phyloP scores from a whole-genome alignment of 2,329 filamentous ascomycete species.

The Penicillium hesseltinei region DNA sequence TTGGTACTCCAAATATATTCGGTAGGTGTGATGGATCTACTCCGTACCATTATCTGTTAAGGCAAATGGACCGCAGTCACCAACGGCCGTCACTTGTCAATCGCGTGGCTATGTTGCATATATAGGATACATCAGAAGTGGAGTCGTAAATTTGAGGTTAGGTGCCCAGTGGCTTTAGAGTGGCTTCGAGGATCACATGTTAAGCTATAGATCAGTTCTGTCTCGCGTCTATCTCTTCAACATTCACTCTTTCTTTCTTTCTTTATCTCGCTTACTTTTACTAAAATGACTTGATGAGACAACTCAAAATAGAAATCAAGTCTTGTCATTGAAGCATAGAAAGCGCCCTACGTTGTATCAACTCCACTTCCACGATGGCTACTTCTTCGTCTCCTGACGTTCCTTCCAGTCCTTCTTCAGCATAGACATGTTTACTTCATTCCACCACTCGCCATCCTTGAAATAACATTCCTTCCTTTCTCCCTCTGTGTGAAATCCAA shows the following conservation, averaged over 20 bases:
- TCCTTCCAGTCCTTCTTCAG: not conserved
- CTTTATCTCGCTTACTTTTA: not conserved
- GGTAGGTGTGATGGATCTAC: not conserved
- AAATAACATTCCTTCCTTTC: not conserved
- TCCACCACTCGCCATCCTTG: not conserved
- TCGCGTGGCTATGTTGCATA: conserved; percentile 9
- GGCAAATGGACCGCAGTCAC: not conserved
- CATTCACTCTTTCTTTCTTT: not conserved
- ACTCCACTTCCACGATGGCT: not conserved
- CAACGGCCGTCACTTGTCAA: conserved; percentile 10
- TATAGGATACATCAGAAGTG: not conserved
- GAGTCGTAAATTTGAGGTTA: not conserved
- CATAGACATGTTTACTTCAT: not conserved
- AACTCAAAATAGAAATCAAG: not conserved
- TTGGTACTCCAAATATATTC: not conserved
- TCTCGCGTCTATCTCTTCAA: not conserved
- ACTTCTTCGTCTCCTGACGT: not conserved
- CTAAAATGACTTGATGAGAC: not conserved
- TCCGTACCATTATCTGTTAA: no score
- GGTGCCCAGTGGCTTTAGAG: not conserved
- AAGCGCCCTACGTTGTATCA: not conserved
- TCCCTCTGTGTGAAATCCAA: not conserved
- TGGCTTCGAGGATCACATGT: not conserved
- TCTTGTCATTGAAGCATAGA: not conserved
- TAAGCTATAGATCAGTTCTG: not conserved